A percentile compares a stretch with the other conserved stretches of the same genome.
Evolutionary conservation across 331 rosid genomes (phyloP).

Genomic region (Acacia pycnantha): DNA sequence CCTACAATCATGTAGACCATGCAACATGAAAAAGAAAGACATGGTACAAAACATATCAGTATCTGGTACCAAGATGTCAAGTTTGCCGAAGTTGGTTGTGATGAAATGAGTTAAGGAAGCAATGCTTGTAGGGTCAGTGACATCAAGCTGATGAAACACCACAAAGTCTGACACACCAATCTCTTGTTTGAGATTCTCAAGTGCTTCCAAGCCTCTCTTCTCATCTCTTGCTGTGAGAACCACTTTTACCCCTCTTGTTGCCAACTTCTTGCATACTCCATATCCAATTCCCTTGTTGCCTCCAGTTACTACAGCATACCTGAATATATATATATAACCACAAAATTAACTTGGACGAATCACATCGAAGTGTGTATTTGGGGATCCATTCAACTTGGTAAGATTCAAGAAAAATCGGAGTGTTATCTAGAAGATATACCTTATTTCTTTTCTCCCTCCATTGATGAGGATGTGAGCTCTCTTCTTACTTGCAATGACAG

Average conservation of each 20-base stretch:
- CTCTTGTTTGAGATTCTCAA: conserved; percentile 25
- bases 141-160: neutral
- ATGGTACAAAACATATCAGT: too few relatives aligned
- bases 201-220: conserved; percentile 45
- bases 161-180: neutral
- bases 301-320: conserved; percentile 51
- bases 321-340: neutral
- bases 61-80: neutral
- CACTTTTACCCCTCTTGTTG: conserved; percentile 38
- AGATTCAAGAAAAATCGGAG: neutral
- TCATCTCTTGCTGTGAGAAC: conserved; percentile 49
- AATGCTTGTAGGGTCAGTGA: conserved; percentile 3
- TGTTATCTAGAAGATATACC: neutral
- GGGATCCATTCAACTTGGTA: neutral
- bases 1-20: too few relatives aligned
- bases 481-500: neutral
- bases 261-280: conserved; percentile 33
- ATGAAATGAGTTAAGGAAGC: conserved; percentile 35
- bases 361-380: neutral
- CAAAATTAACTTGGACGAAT: neutral
- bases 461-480: neutral
- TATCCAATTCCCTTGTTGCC: conserved; percentile 52
- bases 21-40: neutral
- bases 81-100: conserved; percentile 28
- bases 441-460: neutral